Evolutionary conservation across 805 yeast genomes (phyloP).

Genomic region (Ascoidea tarda): DNA sequence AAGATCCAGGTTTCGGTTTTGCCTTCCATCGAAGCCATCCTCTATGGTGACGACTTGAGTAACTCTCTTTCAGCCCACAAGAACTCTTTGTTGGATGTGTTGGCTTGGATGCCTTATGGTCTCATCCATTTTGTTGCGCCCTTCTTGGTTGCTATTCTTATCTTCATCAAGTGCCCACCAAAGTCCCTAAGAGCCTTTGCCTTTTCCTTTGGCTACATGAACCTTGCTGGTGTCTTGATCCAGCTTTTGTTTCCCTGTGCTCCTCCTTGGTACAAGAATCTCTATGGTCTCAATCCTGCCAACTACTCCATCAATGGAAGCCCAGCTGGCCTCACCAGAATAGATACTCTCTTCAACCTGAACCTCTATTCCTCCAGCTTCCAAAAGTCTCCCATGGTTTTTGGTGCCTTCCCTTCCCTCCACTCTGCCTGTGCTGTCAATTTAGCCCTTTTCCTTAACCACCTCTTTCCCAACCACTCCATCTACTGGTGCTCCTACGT

Average conservation of each 20-base stretch:
- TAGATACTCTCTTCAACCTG: constrained; percentile 63
- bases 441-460: constrained; percentile 76
- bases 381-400: constrained; percentile 75
- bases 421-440: constrained; percentile 93
- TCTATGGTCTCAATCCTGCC: constrained; percentile 80
- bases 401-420: constrained; percentile 80
- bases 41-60: constrained; percentile 82
- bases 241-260: constrained; percentile 85
- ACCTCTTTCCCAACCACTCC: constrained; percentile 59
- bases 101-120: constrained; percentile 94
- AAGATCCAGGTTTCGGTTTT: constrained; percentile 75
- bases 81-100: constrained; percentile 52
- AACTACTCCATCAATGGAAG: constrained; percentile 82
- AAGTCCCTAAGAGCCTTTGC: constrained; percentile 69
- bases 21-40: constrained; percentile 82
- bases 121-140: constrained; percentile 86
- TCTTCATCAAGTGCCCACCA: constrained; percentile 87
- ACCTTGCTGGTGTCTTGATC: constrained; percentile 65
- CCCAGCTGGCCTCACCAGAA: constrained; percentile 87
- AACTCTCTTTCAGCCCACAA: constrained; percentile 66
- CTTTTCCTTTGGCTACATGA: constrained; percentile 90
- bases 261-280: constrained; percentile 92
- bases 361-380: constrained; percentile 76
- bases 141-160: constrained; percentile 62
- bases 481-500: constrained; percentile 64